Evolutionary conservation across 306 rosid species (phyloP).

Genomic region (Pyrus bretschneideri): DNA sequence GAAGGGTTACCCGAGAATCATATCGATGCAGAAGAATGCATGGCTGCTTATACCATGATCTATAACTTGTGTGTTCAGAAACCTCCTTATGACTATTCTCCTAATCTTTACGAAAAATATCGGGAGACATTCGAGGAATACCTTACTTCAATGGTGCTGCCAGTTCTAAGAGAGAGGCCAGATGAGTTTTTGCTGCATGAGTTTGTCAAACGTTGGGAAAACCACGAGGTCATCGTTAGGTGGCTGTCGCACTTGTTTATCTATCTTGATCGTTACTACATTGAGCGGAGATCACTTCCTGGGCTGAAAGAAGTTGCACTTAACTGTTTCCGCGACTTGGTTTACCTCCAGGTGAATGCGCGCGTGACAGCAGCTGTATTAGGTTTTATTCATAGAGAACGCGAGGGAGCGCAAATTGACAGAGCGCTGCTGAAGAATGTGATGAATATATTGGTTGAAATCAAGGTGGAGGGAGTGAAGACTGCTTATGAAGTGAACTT

Average conservation of each 20-base stretch:
- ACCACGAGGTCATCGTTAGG: neutral
- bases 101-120: neutral
- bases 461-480: too few relatives aligned
- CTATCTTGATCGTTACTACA: neutral
- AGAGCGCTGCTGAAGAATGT: too few relatives aligned
- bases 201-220: neutral
- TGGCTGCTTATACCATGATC: neutral
- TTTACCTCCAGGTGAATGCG: too few relatives aligned
- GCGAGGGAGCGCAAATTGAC: too few relatives aligned
- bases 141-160: neutral
- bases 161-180: neutral
- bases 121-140: neutral
- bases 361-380: too few relatives aligned
- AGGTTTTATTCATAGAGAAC: too few relatives aligned
- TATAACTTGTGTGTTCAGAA: neutral
- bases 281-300: neutral
- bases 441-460: too few relatives aligned
- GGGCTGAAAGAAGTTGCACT: too few relatives aligned
- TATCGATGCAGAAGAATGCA: neutral
- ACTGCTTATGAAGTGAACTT: too few relatives aligned
- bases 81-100: neutral
- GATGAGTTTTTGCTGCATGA: neutral
- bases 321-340: too few relatives aligned
- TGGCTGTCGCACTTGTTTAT: neutral
- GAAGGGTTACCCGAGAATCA: neutral